These are phyloP conservation scores for Puya raimondii DNA, from an alignment of 176 grass and related monocot genomes.

Conservation along the genomic window DNA sequence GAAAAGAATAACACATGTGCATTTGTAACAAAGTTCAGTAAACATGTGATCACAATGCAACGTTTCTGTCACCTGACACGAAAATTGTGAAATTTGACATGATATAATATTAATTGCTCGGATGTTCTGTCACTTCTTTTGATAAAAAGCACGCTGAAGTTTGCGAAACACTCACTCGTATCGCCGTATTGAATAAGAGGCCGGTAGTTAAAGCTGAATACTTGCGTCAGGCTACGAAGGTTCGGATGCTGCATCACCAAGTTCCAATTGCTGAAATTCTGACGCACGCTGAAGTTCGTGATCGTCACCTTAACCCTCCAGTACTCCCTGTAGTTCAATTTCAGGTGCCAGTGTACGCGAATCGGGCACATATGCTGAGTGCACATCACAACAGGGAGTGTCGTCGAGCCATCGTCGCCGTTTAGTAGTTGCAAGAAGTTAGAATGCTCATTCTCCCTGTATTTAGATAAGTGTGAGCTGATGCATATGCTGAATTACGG, in stretches of 20 bases:
- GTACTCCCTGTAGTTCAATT: slow-evolving; percentile 51
- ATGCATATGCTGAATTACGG: too few species aligned
- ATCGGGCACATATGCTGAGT: slow-evolving; percentile 68
- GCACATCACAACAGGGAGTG: slow-evolving; percentile 26
- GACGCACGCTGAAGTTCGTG: slow-evolving; percentile 46
- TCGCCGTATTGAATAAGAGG: slow-evolving; percentile 50
- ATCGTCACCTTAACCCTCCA: slow-evolving; percentile 65
- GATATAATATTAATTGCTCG: too few species aligned
- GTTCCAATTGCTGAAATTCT: slow-evolving; percentile 74
- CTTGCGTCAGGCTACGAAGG: slow-evolving; percentile 33
- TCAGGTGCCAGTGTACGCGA: slow-evolving; percentile 72
- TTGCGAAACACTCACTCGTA: slow-evolving; percentile 32
- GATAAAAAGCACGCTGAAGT: too few species aligned
- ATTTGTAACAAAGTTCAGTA: too few species aligned
- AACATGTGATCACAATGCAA: too few species aligned
- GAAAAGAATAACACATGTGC: background rate
- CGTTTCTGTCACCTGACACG: too few species aligned
- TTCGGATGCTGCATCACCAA: slow-evolving; percentile 64
- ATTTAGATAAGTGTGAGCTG: background rate
- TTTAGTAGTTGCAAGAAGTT: background rate
- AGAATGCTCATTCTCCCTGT: slow-evolving; percentile 5
- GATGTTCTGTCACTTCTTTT: too few species aligned
- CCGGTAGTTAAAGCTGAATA: slow-evolving; percentile 74
- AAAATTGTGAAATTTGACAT: too few species aligned
- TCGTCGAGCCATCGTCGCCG: background rate